phyloP scores from a whole-genome alignment of 2,329 filamentous ascomycete species.

The Xylariaceae sp. region DNA sequence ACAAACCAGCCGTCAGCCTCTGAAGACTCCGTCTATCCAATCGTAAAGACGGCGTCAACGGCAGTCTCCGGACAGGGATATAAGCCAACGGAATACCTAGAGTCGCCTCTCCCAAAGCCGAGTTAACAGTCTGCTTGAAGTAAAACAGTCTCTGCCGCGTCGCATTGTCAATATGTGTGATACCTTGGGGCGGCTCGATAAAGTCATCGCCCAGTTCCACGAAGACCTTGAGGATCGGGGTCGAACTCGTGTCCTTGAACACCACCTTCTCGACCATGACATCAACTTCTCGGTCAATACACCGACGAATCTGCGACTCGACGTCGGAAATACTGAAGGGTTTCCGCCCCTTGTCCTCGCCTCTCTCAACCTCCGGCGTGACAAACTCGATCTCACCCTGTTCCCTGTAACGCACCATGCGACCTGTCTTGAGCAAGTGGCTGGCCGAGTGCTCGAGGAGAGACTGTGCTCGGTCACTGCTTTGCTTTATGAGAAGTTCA shows the following conservation, averaged over 20 bases:
- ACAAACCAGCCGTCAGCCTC: conserved; percentile 39
- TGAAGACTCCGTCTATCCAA: conserved; percentile 46
- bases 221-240: conserved; percentile 43
- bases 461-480: conserved; percentile 18
- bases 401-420: conserved; percentile 45
- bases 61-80: conserved; percentile 44
- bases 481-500: conserved; percentile 22
- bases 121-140: conserved; percentile 41
- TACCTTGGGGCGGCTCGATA: conserved; percentile 35
- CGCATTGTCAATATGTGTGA: conserved; percentile 35
- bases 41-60: conserved; percentile 46
- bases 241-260: conserved; percentile 38
- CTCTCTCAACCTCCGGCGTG: conserved; percentile 39
- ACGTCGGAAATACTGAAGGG: conserved; percentile 40
- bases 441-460: conserved; percentile 25
- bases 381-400: conserved; percentile 46
- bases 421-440: conserved; percentile 44
- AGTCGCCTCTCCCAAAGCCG: conserved; percentile 36
- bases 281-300: conserved; percentile 43
- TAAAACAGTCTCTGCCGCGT: conserved; percentile 42
- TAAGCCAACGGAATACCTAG: conserved; percentile 43
- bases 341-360: conserved; percentile 38
- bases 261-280: conserved; percentile 45
- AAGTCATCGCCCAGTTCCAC: conserved; percentile 42
- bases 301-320: conserved; percentile 44